Conservation (phyloP, 2,329 filamentous ascomycete species). For the Lasiodiplodia hormozganensis region DNA sequence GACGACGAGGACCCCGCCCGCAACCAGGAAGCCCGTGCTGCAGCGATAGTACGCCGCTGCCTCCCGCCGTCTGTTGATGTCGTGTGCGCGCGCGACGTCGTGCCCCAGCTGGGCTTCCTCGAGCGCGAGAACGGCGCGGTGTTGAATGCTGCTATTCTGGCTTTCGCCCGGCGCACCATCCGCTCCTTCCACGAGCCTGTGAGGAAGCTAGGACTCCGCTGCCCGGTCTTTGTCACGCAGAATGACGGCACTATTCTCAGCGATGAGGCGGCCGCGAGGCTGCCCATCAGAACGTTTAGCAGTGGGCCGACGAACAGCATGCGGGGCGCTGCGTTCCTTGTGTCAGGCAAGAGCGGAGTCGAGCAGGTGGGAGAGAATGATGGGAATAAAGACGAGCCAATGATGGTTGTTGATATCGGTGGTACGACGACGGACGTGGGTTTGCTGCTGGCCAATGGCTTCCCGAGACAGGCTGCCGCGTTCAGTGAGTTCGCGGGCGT, state of each 20-base stretch:
- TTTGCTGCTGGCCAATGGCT: constrained; percentile 64
- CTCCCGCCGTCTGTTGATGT: constrained; percentile 48
- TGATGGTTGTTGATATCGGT: constrained; percentile 67
- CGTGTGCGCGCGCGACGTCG: constrained; percentile 52
- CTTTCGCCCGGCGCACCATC: constrained; percentile 65
- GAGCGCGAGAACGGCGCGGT: constrained; percentile 71
- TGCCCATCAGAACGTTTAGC: constrained; percentile 68
- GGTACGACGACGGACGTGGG: constrained; percentile 71
- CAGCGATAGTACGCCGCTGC: constrained; percentile 46
- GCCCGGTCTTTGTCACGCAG: constrained; percentile 63
- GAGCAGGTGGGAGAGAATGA: constrained; percentile 30
- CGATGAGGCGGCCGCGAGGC: constrained; percentile 59
- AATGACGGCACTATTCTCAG: constrained; percentile 69
- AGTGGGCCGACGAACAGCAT: constrained; percentile 69
- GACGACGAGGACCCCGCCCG: constrained; percentile 44
- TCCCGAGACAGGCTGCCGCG: constrained; percentile 66
- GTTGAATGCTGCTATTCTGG: constrained; percentile 67
- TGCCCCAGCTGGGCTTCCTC: constrained; percentile 54
- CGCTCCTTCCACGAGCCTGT: constrained; percentile 62
- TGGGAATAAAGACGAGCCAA: constrained; percentile 33
- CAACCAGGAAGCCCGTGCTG: constrained; percentile 51
- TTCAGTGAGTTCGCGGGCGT: constrained; percentile 68
- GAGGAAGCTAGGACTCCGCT: constrained; percentile 57
- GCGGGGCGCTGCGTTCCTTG: constrained; percentile 61
- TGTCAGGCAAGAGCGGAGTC: constrained; percentile 37